Evolutionary conservation across 805 yeast genomes (phyloP), one percentile per base, ranked within the genome.

Genomic region (Ogataea corticis): DNA sequence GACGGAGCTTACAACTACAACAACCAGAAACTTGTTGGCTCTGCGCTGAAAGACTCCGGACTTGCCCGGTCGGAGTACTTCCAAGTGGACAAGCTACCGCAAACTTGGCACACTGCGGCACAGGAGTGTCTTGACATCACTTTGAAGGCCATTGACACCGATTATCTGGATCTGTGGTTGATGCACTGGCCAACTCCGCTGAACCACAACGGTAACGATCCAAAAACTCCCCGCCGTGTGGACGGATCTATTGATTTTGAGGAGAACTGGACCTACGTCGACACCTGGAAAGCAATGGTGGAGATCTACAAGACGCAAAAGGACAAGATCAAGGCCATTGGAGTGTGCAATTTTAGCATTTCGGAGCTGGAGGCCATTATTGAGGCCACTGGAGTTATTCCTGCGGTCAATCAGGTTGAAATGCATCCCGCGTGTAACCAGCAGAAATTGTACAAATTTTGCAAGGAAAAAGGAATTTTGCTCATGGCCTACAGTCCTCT

Each of bases 271-370:
- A 91, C 87, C 57, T 94, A 55, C 46, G 65, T 90, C 12, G 77
- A 82, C 32, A 90, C 91, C 12, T 77, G 76, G 53, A 79, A 81
- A 58, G 80, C 80, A 47, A 70, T 84, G 47, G 88, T 85, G 45
- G 90, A 87, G 62, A 85, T 84, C 34, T 88, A 79, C 63, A 70
- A 61, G 33, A 70, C 73, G 23, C 18, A 13, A 71, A 76, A 40
- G 2, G 73, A 70, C n/a, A 64, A 65, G 48, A 58, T 67, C 25
- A 67, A 61, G 45, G 59, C 75, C 12, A 68, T 74, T 54, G 79
- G 79, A 18, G 76, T 74, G 15, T 70, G 76, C 14, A 74, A 73
- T 55, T 45, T 44, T 33, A 42, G 48, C 7, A 48, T 65, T 19
- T 56, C 58, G 32, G 66, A 68, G 46, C 46, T 70, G 41, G 57